Conservation (phyloP, 2,329 filamentous ascomycete genomes). For the Cadophora sp. region DNA sequence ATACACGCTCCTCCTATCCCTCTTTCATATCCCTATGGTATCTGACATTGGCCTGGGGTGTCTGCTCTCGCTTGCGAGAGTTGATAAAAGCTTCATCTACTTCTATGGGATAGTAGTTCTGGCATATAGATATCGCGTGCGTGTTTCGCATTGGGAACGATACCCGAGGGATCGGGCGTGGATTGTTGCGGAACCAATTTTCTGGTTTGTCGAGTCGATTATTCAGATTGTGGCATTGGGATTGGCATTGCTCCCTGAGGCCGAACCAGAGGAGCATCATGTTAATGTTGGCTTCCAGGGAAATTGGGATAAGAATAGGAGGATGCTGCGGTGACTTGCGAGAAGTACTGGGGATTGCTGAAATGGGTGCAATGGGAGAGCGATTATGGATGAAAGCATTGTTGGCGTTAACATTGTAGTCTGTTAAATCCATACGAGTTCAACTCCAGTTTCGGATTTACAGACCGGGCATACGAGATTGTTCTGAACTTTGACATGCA, state of each 20-base stretch:
- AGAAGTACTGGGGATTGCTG: neutral
- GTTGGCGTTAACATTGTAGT: neutral
- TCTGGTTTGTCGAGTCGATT: neutral
- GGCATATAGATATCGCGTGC: neutral
- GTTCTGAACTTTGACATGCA: too few species aligned
- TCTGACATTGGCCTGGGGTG: neutral
- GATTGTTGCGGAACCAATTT: neutral
- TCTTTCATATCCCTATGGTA: neutral
- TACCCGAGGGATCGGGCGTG: neutral
- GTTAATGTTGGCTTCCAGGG: neutral
- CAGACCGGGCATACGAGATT: too few species aligned
- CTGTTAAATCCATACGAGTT: too few species aligned
- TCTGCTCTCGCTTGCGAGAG: neutral
- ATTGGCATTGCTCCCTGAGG: neutral
- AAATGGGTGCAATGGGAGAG: neutral
- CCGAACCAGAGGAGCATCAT: neutral
- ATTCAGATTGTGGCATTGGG: slow-evolving; percentile 2
- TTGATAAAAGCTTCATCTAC: neutral
- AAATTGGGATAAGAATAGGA: neutral
- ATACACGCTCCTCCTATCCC: neutral
- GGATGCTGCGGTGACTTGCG: neutral
- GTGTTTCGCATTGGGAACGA: neutral
- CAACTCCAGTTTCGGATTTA: too few species aligned
- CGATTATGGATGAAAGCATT: neutral
- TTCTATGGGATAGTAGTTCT: neutral